These are phyloP conservation scores for Phytophthora meadii DNA, from an alignment of 352 stramenopile species.

Conservation along the genomic window DNA sequence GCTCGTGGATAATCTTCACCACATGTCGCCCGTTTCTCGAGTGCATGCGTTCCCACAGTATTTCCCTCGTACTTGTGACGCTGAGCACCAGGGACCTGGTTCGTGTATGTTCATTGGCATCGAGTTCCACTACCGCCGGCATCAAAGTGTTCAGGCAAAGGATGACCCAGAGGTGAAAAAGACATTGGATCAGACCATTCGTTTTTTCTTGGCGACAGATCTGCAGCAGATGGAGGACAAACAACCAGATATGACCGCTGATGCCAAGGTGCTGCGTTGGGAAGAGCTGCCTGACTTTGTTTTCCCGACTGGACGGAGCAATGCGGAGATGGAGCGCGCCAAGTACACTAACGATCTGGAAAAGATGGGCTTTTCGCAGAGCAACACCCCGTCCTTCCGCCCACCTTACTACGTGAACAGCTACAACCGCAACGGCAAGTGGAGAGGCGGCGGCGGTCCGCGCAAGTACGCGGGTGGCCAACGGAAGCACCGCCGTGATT, in stretches of 20 bases:
- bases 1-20: constrained; percentile 77
- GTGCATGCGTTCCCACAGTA: constrained; percentile 78
- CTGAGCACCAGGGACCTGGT: constrained; percentile 42
- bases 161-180: constrained; percentile 77
- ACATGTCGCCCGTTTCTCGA: constrained; percentile 60
- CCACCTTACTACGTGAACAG: constrained; percentile 54
- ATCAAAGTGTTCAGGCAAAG: constrained; percentile 42
- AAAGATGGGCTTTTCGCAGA: constrained; percentile 58
- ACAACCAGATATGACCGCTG: constrained; percentile 69
- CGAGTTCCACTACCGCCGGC: constrained; percentile 67
- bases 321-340: constrained; percentile 56
- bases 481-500: constrained; percentile 43
- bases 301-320: constrained; percentile 56
- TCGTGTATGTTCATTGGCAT: constrained; percentile 88
- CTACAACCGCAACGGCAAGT: constrained; percentile 60
- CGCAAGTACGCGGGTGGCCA: constrained; percentile 62
- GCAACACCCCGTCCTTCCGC: constrained; percentile 53
- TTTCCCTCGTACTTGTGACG: constrained; percentile 61
- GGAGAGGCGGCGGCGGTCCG: constrained; percentile 43
- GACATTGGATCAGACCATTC: constrained; percentile 80
- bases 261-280: constrained; percentile 63
- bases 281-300: constrained; percentile 76
- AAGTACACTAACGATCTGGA: constrained; percentile 75
- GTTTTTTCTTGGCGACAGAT: constrained; percentile 85
- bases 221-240: constrained; percentile 84